Evolutionary conservation across 805 yeast genomes (phyloP).

Genomic region (Candida berthetii): DNA sequence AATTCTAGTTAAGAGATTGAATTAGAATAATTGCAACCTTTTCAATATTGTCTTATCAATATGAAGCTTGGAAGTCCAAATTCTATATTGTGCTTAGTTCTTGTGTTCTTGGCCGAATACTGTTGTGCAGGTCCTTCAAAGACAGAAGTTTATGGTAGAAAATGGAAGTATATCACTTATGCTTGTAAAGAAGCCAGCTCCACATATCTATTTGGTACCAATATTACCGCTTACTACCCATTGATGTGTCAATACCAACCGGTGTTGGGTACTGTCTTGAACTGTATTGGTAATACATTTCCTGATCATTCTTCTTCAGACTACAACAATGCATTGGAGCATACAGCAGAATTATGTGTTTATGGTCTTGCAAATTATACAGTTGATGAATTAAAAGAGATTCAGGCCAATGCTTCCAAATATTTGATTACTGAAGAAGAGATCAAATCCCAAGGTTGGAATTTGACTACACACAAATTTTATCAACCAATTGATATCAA

Average conservation of each 20-base stretch:
- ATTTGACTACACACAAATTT: slow-evolving; percentile 4
- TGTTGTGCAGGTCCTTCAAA: neutral
- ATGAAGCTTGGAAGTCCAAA: too few relatives aligned
- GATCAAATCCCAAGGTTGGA: slow-evolving; percentile 1
- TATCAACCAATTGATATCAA: slow-evolving; percentile 8
- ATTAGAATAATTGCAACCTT: too few relatives aligned
- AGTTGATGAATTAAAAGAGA: slow-evolving; percentile 16
- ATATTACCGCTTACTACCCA: neutral
- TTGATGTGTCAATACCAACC: neutral
- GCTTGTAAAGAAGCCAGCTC: neutral
- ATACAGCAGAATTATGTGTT: too few relatives aligned
- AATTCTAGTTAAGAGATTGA: too few relatives aligned
- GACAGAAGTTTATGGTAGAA: neutral
- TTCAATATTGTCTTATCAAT: too few relatives aligned
- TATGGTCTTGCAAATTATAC: too few relatives aligned
- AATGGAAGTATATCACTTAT: neutral
- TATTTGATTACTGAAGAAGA: slow-evolving; percentile 5
- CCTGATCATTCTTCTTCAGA: too few relatives aligned
- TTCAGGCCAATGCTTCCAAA: slow-evolving; percentile 25
- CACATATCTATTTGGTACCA: neutral
- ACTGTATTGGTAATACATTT: neutral
- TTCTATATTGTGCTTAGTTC: too few relatives aligned
- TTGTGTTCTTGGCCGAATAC: too few relatives aligned
- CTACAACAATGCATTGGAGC: too few relatives aligned
- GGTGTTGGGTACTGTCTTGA: neutral